These are phyloP conservation scores for Huntiella abstrusa DNA, from an alignment of 2,329 filamentous ascomycete genomes.

Conservation along the genomic window DNA sequence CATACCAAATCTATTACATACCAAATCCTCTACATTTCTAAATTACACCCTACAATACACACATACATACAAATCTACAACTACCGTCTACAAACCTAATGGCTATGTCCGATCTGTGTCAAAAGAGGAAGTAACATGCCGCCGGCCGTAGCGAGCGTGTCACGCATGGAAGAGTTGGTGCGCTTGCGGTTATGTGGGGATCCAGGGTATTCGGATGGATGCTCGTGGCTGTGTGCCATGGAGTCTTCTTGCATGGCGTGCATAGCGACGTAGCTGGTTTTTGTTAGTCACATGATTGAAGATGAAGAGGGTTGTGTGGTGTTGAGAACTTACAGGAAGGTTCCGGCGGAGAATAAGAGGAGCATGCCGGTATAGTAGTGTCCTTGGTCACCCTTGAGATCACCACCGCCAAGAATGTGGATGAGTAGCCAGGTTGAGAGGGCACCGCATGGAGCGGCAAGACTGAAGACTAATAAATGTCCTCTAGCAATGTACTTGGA, in stretches of 20 bases:
- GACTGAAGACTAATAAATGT: constrained; percentile 77
- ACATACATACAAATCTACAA: background rate
- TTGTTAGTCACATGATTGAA: background rate
- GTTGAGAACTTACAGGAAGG: constrained; percentile 55
- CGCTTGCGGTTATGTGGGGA: constrained; percentile 30
- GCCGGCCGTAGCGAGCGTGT: constrained; percentile 50
- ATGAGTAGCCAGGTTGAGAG: constrained; percentile 67
- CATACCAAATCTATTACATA: background rate
- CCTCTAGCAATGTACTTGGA: constrained; percentile 69
- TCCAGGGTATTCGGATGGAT: constrained; percentile 37
- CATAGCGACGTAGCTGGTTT: constrained; percentile 77
- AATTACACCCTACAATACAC: background rate
- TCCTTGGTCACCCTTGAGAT: constrained; percentile 38
- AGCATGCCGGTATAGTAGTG: constrained; percentile 86
- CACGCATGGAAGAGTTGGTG: constrained; percentile 41
- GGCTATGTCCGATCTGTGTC: constrained; percentile 61
- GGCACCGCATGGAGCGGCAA: constrained; percentile 76
- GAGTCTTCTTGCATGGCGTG: constrained; percentile 83
- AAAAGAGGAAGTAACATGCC: constrained; percentile 65
- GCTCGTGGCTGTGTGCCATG: constrained; percentile 31
- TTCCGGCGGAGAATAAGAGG: constrained; percentile 85
- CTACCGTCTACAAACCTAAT: constrained; percentile 20
- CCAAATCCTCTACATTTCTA: background rate
- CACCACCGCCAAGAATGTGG: constrained; percentile 50
- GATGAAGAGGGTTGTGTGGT: background rate